Evolutionary conservation across 805 yeast genomes (phyloP).

Genomic region (Kluyveromyces starmeri): DNA sequence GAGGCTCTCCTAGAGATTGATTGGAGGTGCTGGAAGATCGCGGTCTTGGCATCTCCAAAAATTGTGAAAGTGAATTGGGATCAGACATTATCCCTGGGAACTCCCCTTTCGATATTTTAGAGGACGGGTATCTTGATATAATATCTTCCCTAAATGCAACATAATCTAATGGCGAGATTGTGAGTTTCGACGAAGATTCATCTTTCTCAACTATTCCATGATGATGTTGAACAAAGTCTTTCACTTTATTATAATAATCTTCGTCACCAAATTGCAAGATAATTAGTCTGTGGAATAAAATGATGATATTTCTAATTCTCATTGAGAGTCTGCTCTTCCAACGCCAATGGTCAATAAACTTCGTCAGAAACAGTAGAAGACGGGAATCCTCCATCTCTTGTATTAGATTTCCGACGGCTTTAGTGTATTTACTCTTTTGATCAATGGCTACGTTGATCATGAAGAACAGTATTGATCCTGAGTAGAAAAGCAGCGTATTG

Average conservation of each 20-base stretch:
- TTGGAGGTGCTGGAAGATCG: conserved; percentile 26
- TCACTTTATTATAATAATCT: conserved; percentile 33
- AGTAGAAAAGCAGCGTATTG: conserved; percentile 18
- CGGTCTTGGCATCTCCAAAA: conserved; percentile 50
- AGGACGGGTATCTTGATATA: conserved; percentile 66
- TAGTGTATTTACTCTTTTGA: conserved; percentile 7
- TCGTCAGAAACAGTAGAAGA: conserved; percentile 37
- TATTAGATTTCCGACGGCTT: conserved; percentile 8
- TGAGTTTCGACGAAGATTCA: conserved; percentile 25
- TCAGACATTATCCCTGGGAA: conserved; percentile 40
- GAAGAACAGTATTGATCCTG: conserved; percentile 21
- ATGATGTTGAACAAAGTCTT: conserved; percentile 36
- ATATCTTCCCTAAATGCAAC: conserved; percentile 71
- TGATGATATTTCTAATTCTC: conserved; percentile 49
- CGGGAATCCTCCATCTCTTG: conserved; percentile 16
- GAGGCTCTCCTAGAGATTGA: conserved; percentile 23
- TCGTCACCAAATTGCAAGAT: conserved; percentile 56
- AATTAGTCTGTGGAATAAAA: conserved; percentile 45
- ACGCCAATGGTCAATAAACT: conserved; percentile 58
- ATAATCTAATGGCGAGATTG: conserved; percentile 79
- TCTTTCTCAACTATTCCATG: conserved; percentile 29
- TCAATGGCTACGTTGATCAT: conserved; percentile 18
- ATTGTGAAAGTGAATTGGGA: conserved; percentile 49
- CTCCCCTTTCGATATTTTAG: conserved; percentile 40
- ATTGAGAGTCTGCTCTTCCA: conserved; percentile 39